Percentiles rank a stretch among this genome's conserved stretches.
phyloP scores from a whole-genome alignment of 192 early-diverging fungal species.

The Backusella parvicylindrica region DNA sequence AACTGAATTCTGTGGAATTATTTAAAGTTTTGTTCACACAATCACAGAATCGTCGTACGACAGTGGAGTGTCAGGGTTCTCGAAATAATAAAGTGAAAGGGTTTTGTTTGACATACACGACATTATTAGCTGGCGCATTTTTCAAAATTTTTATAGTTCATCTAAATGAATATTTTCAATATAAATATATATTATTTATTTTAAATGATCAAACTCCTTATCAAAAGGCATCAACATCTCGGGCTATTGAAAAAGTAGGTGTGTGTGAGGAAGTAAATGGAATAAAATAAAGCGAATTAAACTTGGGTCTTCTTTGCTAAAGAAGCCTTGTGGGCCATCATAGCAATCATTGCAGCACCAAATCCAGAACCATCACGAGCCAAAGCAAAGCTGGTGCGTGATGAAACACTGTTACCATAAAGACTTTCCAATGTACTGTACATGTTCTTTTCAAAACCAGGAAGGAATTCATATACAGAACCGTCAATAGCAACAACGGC shows the following conservation, averaged over 20 bases:
- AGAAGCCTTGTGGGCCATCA: constrained; percentile 37
- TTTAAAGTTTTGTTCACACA: constrained; percentile 1
- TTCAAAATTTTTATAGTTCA: neutral
- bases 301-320: neutral
- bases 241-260: neutral
- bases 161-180: neutral
- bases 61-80: neutral
- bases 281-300: neutral
- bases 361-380: constrained; percentile 84
- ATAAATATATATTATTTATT: neutral
- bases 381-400: constrained; percentile 66
- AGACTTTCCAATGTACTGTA: constrained; percentile 69
- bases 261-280: neutral
- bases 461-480: constrained; percentile 72
- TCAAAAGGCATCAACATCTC: neutral
- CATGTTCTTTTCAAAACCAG: constrained; percentile 75
- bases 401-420: constrained; percentile 58
- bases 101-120: neutral
- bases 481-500: constrained; percentile 59
- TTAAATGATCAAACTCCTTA: neutral
- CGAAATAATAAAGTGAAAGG: neutral
- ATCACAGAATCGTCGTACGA: neutral
- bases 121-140: neutral
- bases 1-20: neutral
- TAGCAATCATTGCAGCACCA: constrained; percentile 58